phyloP scores from a whole-genome alignment of 768 basidiomycete species.

The Phaeotremella fagi region DNA sequence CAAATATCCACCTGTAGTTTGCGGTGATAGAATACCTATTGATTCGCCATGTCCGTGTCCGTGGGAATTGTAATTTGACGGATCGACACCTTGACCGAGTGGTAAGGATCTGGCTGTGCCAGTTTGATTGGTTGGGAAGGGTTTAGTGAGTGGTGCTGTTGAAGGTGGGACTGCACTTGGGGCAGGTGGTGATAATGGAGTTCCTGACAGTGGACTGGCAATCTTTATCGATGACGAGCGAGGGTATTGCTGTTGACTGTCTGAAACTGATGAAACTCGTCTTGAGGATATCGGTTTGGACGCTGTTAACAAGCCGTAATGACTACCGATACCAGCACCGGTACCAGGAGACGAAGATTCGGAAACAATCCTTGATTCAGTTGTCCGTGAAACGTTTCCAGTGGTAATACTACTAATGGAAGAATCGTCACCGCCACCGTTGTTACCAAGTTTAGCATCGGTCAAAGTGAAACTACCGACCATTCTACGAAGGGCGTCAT shows the following conservation, averaged over 20 bases:
- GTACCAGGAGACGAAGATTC: not conserved
- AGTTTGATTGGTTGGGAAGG: not conserved
- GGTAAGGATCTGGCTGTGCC: conserved; percentile 27
- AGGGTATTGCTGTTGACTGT: not conserved
- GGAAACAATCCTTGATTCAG: not conserved
- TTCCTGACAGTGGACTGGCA: conserved; percentile 1
- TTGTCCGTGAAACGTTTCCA: no score
- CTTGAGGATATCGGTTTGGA: conserved; percentile 21
- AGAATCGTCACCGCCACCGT: not conserved
- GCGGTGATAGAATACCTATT: conserved; percentile 17
- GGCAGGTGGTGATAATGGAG: not conserved
- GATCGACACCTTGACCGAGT: conserved; percentile 11
- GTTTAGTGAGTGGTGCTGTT: not conserved
- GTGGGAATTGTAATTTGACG: conserved; percentile 7
- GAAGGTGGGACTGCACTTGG: not conserved
- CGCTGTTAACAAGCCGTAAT: conserved; percentile 24
- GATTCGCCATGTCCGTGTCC: no score
- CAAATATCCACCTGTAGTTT: conserved; percentile 26
- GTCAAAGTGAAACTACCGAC: conserved; percentile 36
- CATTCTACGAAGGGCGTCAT: conserved; percentile 38
- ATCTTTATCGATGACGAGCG: not conserved
- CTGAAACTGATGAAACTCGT: conserved; percentile 1
- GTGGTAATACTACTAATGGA: no score
- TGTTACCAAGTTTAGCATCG: not conserved
- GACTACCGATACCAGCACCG: not conserved